Conservation (phyloP, 139 green algal genomes). For the Deuterostichococcus epilithicus region DNA sequence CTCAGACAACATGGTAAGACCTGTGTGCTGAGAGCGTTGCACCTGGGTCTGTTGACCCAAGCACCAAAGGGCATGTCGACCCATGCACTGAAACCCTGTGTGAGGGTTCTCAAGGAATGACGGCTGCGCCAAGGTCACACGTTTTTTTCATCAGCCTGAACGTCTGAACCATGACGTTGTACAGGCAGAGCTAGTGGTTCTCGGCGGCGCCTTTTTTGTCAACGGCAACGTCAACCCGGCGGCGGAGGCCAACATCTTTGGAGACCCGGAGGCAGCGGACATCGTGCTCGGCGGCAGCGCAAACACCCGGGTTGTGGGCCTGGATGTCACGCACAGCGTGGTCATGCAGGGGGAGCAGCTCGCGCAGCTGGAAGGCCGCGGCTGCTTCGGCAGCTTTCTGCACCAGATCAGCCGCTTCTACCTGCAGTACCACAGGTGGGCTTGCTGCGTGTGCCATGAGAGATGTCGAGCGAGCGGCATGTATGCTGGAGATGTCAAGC, state of each 20-base stretch:
- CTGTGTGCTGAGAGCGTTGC: neutral
- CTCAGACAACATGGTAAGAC: slow-evolving; percentile 47
- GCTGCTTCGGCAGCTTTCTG: slow-evolving; percentile 58
- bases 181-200: slow-evolving; percentile 55
- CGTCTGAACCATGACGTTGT: too few species aligned
- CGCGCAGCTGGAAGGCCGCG: slow-evolving; percentile 31
- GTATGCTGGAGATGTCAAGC: too few species aligned
- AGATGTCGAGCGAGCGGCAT: too few species aligned
- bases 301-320: slow-evolving; percentile 42
- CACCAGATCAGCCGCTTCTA: slow-evolving; percentile 64
- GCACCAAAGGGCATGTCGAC: neutral
- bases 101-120: too few species aligned
- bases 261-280: slow-evolving; percentile 71
- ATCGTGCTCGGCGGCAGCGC: slow-evolving; percentile 44
- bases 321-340: slow-evolving; percentile 70
- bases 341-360: slow-evolving; percentile 35
- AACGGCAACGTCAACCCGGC: slow-evolving; percentile 86
- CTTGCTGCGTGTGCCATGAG: neutral
- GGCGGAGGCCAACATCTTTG: slow-evolving; percentile 75
- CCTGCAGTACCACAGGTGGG: slow-evolving; percentile 52
- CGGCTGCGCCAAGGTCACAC: too few species aligned
- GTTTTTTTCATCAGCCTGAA: too few species aligned
- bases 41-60: neutral
- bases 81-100: too few species aligned
- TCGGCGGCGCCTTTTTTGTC: slow-evolving; percentile 78